Base-by-base conservation (phyloP, 106 monocot species). In the Apostasia shenzhenica region DNA sequence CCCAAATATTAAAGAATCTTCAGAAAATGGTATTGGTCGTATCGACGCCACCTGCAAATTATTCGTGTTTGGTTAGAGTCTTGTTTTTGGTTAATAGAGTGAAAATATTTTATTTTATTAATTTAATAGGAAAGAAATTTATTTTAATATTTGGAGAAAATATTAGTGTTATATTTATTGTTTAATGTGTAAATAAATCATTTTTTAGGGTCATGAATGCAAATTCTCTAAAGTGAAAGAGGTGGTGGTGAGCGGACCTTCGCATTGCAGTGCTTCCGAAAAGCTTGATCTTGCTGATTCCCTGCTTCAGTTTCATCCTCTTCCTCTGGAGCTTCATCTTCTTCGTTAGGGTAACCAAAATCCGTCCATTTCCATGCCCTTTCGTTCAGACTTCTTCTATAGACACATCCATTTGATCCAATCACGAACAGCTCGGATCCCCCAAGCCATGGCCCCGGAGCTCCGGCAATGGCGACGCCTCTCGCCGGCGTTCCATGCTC, bases 401-500 rank as follows among this genome's bases (percentile, higher is more conserved):
- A 94, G 41, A 85, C 91, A 39, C 76, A 41, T 1, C 94, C 94
- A 74, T 94, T 85, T 54, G 91, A 85, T 26, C 91, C 94, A 39
- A 94, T 59, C 7, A 94, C 63, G 47, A 94, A 94, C 59, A 94
- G 59, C 14, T 87, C 79, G 7, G 54, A 66, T 11, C 73, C 79
- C 4, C 75, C 78, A 11, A 85, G 83, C 70, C 87, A 83, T 4
- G 94, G 94, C 0, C 94, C 94, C 3, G 85, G 85, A 11, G 90
- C 81, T 39, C 88, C 87, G 0, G 78, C 79, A 1, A 94, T 66
- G 6, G 8, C 73, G 13, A 83, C 80, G 1, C 81, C 85, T 70
- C 76, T 80, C 3, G 75, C 52, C 6, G 94, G 94, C 44, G 75
- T 83, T 37, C 94, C 94, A 59, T 94, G 94, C 75, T 94, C 94